Evolutionary conservation across 2,329 filamentous ascomycete genomes (phyloP), one percentile per base, ranked within the genome.

Genomic region (Aspergillus ochraceoroseus): DNA sequence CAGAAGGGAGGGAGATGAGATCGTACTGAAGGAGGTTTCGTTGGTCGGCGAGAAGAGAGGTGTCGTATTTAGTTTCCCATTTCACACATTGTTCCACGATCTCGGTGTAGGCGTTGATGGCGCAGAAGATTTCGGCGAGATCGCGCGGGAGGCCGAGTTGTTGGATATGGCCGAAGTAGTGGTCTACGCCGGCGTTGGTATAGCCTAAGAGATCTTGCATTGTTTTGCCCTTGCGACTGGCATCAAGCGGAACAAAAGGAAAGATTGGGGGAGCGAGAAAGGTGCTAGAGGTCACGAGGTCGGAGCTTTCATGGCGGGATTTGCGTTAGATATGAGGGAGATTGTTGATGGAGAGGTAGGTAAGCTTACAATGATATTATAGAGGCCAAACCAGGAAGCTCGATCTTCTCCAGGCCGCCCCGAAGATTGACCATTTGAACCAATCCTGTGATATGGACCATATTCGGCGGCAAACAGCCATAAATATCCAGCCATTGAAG

Each of bases 1-100:
- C 52, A 1, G 61, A 46, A 4, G 56, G 53, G 3, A 68, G 44
- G 4, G 49, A 57, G 35, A 67, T 45, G 7, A 67, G 54, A 9
- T 49, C 56, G 30, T 64, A 58, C 38, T 68, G 63, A 18, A 65
- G 56, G 3, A 62, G 52, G 32, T 68, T 70, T 13, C 66, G 61
- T 37, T 65, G 59, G 44, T 70, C 65, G 13, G 54, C 44, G 4
- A 66, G 43, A 2, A 58, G 35, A 5, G 56, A 49, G 14, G 45
- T 25, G 19, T 62, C 54, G 3, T 48, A 38, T 9, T 48, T 44
- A 1, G 42, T 44, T 17, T 41, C 32, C 3, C 32, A 42, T 5
- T 44, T 35, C 9, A 60, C 41, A 20, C 51, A 52, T n/a, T 45
- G 37, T 32, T 57, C 53, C 13, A 62, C 50, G 7, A 56, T 53